Conservation (phyloP, 495 filamentous ascomycete species). For the Trichoderma gamsii region DNA sequence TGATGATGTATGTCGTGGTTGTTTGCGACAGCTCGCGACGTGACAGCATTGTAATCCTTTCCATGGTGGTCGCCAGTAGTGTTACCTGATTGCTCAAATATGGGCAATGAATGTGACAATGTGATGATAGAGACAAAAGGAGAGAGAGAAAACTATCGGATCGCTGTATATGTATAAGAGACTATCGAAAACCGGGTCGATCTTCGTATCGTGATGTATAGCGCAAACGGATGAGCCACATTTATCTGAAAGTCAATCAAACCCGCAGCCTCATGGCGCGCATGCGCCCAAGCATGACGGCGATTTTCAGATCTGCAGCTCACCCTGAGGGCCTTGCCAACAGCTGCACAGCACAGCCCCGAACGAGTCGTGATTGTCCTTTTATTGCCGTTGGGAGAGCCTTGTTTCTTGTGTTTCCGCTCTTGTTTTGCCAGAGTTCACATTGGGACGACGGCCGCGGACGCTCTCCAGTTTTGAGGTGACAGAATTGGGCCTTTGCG, state of each 20-base stretch:
- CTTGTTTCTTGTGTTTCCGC: not conserved
- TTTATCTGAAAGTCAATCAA: not conserved
- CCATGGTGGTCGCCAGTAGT: not conserved
- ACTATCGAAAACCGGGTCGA: not conserved
- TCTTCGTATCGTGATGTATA: not conserved
- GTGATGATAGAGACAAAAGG: not conserved
- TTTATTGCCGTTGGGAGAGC: not conserved
- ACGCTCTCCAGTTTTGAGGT: not conserved
- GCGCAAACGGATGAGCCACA: slow-evolving; percentile 3
- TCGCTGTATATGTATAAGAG: not conserved
- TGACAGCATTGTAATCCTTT: not conserved
- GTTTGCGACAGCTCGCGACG: not conserved
- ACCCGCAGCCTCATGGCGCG: not conserved
- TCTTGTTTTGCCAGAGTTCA: not conserved
- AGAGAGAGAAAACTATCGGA: not conserved
- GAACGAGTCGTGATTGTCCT: not conserved
- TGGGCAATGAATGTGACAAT: not conserved
- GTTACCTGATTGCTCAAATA: not conserved
- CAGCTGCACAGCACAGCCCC: slow-evolving; percentile 5
- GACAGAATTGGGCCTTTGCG: not conserved
- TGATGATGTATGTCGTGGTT: slow-evolving; percentile 10
- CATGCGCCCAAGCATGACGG: too few species aligned
- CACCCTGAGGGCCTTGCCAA: too few species aligned
- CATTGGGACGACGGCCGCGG: not conserved
- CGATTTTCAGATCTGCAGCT: too few species aligned